Base-by-base conservation (phyloP, 2,329 filamentous ascomycete species). In the Penicillium vulpinum region DNA sequence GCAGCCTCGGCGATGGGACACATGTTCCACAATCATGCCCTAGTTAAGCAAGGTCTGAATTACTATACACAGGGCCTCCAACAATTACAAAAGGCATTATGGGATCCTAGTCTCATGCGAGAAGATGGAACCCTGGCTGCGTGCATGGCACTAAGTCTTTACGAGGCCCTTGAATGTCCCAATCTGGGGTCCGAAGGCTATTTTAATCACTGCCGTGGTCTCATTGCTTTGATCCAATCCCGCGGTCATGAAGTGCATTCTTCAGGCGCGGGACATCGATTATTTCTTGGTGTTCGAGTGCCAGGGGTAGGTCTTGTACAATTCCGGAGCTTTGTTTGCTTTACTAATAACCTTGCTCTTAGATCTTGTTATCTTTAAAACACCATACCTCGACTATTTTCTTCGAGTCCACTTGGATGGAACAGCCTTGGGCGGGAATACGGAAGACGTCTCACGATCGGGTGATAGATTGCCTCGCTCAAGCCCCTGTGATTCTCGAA, bases 151-250 rank as follows among this genome's bases (percentile, higher is more conserved):
- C 56, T 76, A 2, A 63, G 67, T 18, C 64, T 75, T 40, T 77
- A 77, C 51, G 71, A 73, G 51, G 54, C 71, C 10, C 58, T 68
- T 31, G 73, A 76, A 60, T 77, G 74, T 57, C 74, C 74, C 0
- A 63, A 60, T 35, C 51, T 62, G 15, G 69, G 62, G n/a, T 56
- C 62, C 10, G 50, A 62, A 3, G 73, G 64, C 3, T 74, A 72
- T 62, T 56, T 68, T 9, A 69, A 62, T 29, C 74, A 76, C 45
- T 66, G 67, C 21, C 62, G 65, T 13, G 74, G 73, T 11, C 67
- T 70, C 46, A 51, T 67, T n/a, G 68, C 62, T 15, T 56, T 77
- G 26, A 61, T 75, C 26, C 61, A 73, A 48, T 54, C 68, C 8
- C 66, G 73, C 40, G 74, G 74, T 0, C 64, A 72, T 6, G 58